Evolutionary conservation across 805 yeast species (phyloP).

Genomic region (Saturnispora halmiae): DNA sequence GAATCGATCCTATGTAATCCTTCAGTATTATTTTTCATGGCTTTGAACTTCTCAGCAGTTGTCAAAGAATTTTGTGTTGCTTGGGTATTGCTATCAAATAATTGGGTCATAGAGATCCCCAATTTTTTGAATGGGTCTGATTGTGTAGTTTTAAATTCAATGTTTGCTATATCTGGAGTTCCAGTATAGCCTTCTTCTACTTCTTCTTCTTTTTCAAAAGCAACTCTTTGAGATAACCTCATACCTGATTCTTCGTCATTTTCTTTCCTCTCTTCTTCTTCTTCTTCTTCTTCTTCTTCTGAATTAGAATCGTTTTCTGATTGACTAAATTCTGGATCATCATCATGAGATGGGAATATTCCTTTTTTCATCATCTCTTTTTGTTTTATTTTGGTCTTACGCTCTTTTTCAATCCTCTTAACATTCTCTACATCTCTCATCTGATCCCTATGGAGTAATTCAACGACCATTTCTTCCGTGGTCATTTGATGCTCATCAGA

Average conservation of each 20-base stretch:
- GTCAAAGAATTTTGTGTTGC: slow-evolving; percentile 10
- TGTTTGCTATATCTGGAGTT: background rate
- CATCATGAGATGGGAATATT: slow-evolving; percentile 15
- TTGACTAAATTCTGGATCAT: slow-evolving; percentile 28
- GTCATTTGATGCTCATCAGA: slow-evolving; percentile 1
- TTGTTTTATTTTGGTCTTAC: slow-evolving; percentile 11
- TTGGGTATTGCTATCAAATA: slow-evolving; percentile 20
- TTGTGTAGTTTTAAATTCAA: slow-evolving; percentile 14
- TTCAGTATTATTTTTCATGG: slow-evolving; percentile 11
- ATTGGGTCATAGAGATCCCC: slow-evolving; percentile 20
- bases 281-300: slow-evolving; percentile 22
- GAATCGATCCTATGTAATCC: slow-evolving; percentile 7
- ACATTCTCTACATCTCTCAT: slow-evolving; percentile 10
- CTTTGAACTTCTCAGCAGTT: slow-evolving; percentile 15
- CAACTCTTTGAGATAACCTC: background rate
- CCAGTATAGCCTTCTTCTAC: background rate
- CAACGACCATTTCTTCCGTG: slow-evolving; percentile 12
- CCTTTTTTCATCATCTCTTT: slow-evolving; percentile 14
- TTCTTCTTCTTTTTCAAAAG: background rate
- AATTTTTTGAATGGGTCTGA: slow-evolving; percentile 15
- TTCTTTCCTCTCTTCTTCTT: slow-evolving; percentile 21
- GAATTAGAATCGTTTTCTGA: too few relatives aligned
- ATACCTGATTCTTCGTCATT: slow-evolving; percentile 3
- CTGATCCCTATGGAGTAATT: slow-evolving; percentile 13
- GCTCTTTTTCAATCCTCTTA: slow-evolving; percentile 13